phyloP scores from a whole-genome alignment of 768 basidiomycete genomes.

The Tricholoma sp. region DNA sequence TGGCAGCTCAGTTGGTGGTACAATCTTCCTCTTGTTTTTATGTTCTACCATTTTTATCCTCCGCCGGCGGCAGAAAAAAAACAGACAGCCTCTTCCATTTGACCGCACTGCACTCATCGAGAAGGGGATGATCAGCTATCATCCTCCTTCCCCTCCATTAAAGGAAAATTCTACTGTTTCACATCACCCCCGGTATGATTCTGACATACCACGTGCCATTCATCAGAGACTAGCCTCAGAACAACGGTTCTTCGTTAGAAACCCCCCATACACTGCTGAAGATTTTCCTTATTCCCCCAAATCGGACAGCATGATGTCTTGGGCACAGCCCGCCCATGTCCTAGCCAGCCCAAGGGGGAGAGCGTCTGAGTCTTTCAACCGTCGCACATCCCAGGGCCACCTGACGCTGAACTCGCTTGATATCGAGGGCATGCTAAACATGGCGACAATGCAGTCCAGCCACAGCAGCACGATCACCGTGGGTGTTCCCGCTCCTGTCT shows the following conservation, averaged over 20 bases:
- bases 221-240: too few species aligned
- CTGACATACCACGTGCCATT: not conserved
- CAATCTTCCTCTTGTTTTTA: slow-evolving; percentile 35
- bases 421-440: slow-evolving; percentile 28
- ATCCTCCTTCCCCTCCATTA: slow-evolving; percentile 3
- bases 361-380: not conserved
- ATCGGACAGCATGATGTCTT: slow-evolving; percentile 29
- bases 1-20: slow-evolving; percentile 36
- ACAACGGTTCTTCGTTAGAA: too few species aligned
- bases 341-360: not conserved
- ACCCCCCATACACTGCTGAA: slow-evolving; percentile 24
- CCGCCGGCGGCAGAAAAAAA: slow-evolving; percentile 33
- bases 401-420: not conserved
- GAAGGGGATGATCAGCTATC: not conserved
- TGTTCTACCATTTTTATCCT: slow-evolving; percentile 39
- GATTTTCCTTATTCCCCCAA: slow-evolving; percentile 25
- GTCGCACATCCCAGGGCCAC: not conserved
- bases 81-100: slow-evolving; percentile 8
- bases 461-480: slow-evolving; percentile 14
- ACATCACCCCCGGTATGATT: not conserved
- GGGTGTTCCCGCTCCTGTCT: slow-evolving; percentile 11
- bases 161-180: not conserved
- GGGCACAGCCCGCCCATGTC: slow-evolving; percentile 27
- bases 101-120: slow-evolving; percentile 24
- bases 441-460: slow-evolving; percentile 37